phyloP scores from a whole-genome alignment of 345 rosid species.

The Corymbia maculata region DNA sequence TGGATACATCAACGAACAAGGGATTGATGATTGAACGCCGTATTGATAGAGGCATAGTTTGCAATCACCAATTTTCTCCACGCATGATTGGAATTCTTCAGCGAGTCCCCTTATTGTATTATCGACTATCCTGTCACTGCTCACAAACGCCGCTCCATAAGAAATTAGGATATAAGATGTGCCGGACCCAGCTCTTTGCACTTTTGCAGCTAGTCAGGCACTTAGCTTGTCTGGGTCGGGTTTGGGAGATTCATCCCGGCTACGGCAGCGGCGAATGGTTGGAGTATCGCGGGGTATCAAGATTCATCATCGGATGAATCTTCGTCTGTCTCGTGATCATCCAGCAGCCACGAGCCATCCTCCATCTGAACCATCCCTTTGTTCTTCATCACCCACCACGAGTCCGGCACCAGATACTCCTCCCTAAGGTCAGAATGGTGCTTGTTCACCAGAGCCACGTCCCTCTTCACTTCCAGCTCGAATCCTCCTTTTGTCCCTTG shows the following conservation, averaged over 20 bases:
- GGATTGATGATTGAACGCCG: not conserved
- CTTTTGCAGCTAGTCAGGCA: not conserved
- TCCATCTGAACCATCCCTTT: slow-evolving; percentile 46
- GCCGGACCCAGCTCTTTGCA: not conserved
- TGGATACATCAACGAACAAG: not conserved
- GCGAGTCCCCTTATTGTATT: not conserved
- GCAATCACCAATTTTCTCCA: not conserved
- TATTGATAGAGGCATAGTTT: not conserved
- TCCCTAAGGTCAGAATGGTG: slow-evolving; percentile 14
- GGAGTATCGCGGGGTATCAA: not conserved
- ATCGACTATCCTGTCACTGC: not conserved
- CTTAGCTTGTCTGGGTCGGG: not conserved
- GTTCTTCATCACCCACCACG: slow-evolving; percentile 39
- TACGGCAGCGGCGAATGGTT: not conserved
- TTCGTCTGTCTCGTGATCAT: slow-evolving; percentile 19
- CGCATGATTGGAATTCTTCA: not conserved
- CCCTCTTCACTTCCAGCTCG: slow-evolving; percentile 11
- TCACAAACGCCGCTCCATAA: not conserved
- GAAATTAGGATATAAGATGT: not conserved
- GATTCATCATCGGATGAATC: not conserved
- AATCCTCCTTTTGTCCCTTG: slow-evolving; percentile 6
- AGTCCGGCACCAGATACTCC: slow-evolving; percentile 28
- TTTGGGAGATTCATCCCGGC: not conserved
- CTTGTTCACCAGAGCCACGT: slow-evolving; percentile 20
- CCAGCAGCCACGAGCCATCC: slow-evolving; percentile 43